Conservation (phyloP, 2,329 filamentous ascomycete genomes). For the Chaetomiaceae sp. region DNA sequence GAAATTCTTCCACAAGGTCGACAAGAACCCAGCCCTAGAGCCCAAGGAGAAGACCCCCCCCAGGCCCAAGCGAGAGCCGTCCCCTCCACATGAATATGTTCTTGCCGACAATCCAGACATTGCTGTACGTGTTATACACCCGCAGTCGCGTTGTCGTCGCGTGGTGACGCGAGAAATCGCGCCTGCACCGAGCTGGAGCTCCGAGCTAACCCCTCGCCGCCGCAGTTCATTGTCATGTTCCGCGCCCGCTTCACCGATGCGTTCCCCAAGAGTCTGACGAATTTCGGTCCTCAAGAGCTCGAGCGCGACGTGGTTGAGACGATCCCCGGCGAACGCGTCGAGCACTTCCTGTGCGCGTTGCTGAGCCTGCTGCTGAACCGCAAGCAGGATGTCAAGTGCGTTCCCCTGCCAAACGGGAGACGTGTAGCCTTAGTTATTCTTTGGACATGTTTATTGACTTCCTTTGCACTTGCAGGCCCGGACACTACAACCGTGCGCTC, state of each 20-base stretch:
- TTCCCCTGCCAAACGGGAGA: neutral
- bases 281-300: slow-evolving; percentile 92
- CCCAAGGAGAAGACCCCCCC: slow-evolving; percentile 58
- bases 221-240: slow-evolving; percentile 96
- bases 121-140: slow-evolving; percentile 62
- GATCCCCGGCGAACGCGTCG: slow-evolving; percentile 75
- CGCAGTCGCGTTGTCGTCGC: slow-evolving; percentile 35
- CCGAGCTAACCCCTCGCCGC: slow-evolving; percentile 27
- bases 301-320: slow-evolving; percentile 77
- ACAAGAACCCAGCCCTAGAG: slow-evolving; percentile 38
- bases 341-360: slow-evolving; percentile 83
- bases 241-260: slow-evolving; percentile 85
- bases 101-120: slow-evolving; percentile 88
- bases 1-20: slow-evolving; percentile 60
- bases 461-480: slow-evolving; percentile 53
- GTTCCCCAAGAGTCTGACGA: slow-evolving; percentile 78
- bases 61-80: slow-evolving; percentile 72
- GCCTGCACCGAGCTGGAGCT: slow-evolving; percentile 29
- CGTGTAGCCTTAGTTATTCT: neutral
- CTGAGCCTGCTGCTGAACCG: slow-evolving; percentile 85
- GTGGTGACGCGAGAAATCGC: slow-evolving; percentile 49
- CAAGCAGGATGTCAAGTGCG: slow-evolving; percentile 98
- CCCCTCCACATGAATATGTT: slow-evolving; percentile 83
- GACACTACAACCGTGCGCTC: slow-evolving; percentile 85
- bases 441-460: slow-evolving; percentile 17